Evolutionary conservation across 2,329 filamentous ascomycete genomes (phyloP), one percentile per base, ranked within the genome.

Genomic region (Macrophomina phaseolina): DNA sequence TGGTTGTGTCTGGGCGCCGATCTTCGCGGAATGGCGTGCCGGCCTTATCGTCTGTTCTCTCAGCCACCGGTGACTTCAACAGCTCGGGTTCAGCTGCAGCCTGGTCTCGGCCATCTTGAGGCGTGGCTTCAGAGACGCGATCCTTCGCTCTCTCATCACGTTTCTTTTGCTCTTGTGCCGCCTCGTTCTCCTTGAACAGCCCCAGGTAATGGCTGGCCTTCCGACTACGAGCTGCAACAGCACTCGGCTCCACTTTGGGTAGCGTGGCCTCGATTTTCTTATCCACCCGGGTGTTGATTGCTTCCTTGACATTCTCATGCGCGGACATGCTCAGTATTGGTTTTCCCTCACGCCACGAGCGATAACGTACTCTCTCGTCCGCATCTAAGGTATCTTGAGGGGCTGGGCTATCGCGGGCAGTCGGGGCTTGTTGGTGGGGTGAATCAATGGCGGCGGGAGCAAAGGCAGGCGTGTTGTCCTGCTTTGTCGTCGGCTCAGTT

Each of bases 191-290:
- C 71, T 88, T 88, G 78, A 90, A 90, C 5, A 90, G 78, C 12
- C 88, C 86, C 64, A 90, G 78, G 71, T 88, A 89, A 72, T 90
- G 87, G 72, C 87, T 89, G 49, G 88, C 86, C 76, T 90, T 90
- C 66, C 88, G 83, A 74, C 87, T 89, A 68, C 88, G 83, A 53
- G 85, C 84, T 70, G 86, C 82, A 32, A 82, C 79, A 34, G 80
- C 77, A 30, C 78, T 78, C 38, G 80, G 81, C 71, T 89, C 87
- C 4, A 82, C 79, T 70, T 87, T 87, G 48, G 86, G 81, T 67
- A 90, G 74, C 36, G 86, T 88, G 18, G 87, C 88, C 75, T 89
- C 86, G 68, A 90, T 89, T 51, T 86, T 85, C 74, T 86, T 87
- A 65, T 89, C 87, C 30, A 89, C 83, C 55, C 82, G 81, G 7